Evolutionary conservation across 140 eudicot species (phyloP), one percentile per base, ranked within the genome.

Genomic region (Senecio squalidus): DNA sequence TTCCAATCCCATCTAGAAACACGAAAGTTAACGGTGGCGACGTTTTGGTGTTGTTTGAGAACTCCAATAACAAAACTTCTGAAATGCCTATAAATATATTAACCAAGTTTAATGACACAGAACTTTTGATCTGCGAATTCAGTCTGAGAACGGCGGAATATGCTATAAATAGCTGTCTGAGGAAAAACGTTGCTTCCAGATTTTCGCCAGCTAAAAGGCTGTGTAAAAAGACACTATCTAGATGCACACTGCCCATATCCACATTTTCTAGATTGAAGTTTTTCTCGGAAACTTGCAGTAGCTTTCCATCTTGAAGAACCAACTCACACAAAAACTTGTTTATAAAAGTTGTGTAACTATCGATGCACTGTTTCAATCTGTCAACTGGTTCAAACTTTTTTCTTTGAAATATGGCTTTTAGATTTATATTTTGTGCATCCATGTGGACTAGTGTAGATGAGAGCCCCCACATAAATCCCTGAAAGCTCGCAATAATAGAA

Each of bases 381-480:
- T 59, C 59, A 49, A 80, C 38, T 10, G 80, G 74, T 29, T 81
- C 77, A 30, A 56, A 67, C 5, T 76, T 66, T 61, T 66, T 60
- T 57, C 73, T 72, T 46, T 64, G 46, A 36, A 66, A 55, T 40
- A 79, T 75, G 46, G 56, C 66, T 70, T 74, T 73, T 39, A 46
- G 31, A 45, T 75, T 73, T 18, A 50, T 38, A 66, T 27, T 54
- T 4, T 17, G 68, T 25, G 65, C 40, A n/a, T 69, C 82, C 65
- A 62, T 34, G 48, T 60, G 53, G 58, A 67, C 72, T 65, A 84
- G 46, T 10, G 95, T 53, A 64, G 91, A 76, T 55, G 84, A 77
- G 59, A 87, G 71, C 52, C 98, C 98, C 92, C 86, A 70, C 46
- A 87, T 64, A 49, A 81, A 70, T 30, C 96, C 98, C 53, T 79